Evolutionary conservation across 1,284 basidiomycete genomes (phyloP), one percentile per base, ranked within the genome.

Genomic region (Agroathelia rolfsii): DNA sequence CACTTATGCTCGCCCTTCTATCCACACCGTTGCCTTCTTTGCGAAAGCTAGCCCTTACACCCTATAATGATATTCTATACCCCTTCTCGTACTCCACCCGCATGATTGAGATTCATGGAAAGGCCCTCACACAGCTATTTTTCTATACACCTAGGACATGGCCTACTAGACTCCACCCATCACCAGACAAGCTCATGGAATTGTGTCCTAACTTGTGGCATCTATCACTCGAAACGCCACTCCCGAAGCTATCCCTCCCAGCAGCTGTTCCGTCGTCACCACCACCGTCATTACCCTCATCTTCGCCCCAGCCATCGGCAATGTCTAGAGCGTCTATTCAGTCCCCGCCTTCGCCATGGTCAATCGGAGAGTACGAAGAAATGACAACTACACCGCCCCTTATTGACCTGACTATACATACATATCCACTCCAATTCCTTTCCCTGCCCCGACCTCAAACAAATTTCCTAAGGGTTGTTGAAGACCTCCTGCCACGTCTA

Each of bases 121-220:
- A 48, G 21, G 54, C 54, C 8, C 65, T 90, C 28, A 61, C 59
- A 6, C 78, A 76, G 0, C 64, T 89, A 2, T 66, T 77, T 21
- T 64, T 87, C 32, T 71, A 73, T 30, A 77, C 78, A 1, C 73
- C 75, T 0, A 78, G 79, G 45, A 66, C 69, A 24, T 86, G 79
- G 76, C 84, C 80, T 1, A 72, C 71, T 3, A 60, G 61, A 25
- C 61, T 74, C 24, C 69, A 72, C 39, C 66, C 76, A 11, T 75
- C 78, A 2, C 74, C 79, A 0, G 41, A 52, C 1, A 59, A 59
- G 13, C 40, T 84, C 4, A 59, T 86, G 6, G 47, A 56, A 21
- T 62, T 60, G 9, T 74, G 67, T 19, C 78, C 79, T 3, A 59
- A 63, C 19, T 58, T 85, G 6, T 62, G 59, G 15, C 73, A 79